These are phyloP conservation scores for Tricholoma terreum DNA, from an alignment of 768 basidiomycete genomes.

Conservation along the genomic window DNA sequence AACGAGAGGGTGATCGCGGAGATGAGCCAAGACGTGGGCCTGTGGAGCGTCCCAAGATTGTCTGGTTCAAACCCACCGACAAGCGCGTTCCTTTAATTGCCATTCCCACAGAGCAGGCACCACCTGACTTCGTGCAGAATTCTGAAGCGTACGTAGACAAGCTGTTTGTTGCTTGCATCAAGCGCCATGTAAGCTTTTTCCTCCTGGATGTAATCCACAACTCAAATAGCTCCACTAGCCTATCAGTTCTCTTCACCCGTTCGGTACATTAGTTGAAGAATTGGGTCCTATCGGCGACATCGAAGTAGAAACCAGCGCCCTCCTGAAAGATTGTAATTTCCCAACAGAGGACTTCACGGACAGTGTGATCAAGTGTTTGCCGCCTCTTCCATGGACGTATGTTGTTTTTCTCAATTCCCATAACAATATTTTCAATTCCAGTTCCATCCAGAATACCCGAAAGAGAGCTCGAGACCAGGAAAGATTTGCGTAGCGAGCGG, in stretches of 20 bases:
- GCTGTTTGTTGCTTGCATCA: conserved; percentile 97
- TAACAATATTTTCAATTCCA: conserved; percentile 1
- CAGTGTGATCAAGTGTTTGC: conserved; percentile 91
- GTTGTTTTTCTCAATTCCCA: conserved; percentile 25
- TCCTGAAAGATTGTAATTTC: conserved; percentile 99
- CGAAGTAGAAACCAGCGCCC: conserved; percentile 95
- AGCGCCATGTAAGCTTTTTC: conserved; percentile 76
- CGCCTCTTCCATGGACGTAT: conserved; percentile 92
- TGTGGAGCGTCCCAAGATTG: conserved; percentile 94
- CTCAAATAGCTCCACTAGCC: conserved; percentile 50
- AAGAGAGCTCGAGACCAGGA: conserved; percentile 81
- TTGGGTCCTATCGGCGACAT: conserved; percentile 98
- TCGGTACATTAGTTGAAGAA: conserved; percentile 97
- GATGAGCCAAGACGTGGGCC: conserved; percentile 77
- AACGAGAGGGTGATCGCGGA: conserved; percentile 91
- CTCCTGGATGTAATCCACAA: conserved; percentile 3
- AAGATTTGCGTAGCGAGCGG: conserved; percentile 81
- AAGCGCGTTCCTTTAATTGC: conserved; percentile 98
- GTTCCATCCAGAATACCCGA: conserved; percentile 69
- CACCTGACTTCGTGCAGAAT: conserved; percentile 92
- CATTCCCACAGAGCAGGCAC: conserved; percentile 98
- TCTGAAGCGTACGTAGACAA: conserved; percentile 87
- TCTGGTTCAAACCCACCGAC: conserved; percentile 99
- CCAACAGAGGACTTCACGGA: conserved; percentile 97
- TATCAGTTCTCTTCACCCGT: conserved; percentile 96